Evolutionary conservation across 2,329 filamentous ascomycete species (phyloP).

Genomic region (Sporothrix luriei): DNA sequence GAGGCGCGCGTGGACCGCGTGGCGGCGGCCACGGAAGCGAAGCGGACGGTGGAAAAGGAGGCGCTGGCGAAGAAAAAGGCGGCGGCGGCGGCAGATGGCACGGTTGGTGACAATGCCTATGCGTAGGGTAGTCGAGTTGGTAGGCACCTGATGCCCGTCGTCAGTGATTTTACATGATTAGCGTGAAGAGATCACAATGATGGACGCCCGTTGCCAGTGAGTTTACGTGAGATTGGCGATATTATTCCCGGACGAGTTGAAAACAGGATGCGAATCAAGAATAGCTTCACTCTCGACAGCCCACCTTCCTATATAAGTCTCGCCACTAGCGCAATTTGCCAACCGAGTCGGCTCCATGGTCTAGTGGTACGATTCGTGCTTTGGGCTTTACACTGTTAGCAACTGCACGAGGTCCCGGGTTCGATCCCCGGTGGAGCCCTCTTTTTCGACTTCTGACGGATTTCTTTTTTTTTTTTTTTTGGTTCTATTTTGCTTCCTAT

Average conservation of each 20-base stretch:
- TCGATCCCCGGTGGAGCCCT: slow-evolving; percentile 38
- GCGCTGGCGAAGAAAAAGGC: background rate
- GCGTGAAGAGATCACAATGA: too few relatives aligned
- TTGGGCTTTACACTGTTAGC: slow-evolving; percentile 33
- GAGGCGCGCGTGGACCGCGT: slow-evolving; percentile 29
- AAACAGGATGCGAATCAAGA: too few relatives aligned
- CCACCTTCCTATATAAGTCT: background rate
- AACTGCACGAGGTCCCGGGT: slow-evolving; percentile 38
- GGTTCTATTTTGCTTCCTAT: background rate
- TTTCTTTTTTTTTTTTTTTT: background rate
- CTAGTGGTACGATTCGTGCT: slow-evolving; percentile 38
- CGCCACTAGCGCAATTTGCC: background rate
- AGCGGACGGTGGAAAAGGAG: slow-evolving; percentile 21
- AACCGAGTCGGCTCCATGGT: slow-evolving; percentile 33
- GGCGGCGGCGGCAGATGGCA: background rate
- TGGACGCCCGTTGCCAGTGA: too few relatives aligned
- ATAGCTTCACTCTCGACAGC: too few relatives aligned
- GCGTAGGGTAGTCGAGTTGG: background rate
- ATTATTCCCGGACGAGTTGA: too few relatives aligned
- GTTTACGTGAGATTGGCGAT: too few relatives aligned
- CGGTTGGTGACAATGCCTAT: background rate
- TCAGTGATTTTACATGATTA: too few relatives aligned
- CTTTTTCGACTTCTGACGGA: slow-evolving; percentile 31
- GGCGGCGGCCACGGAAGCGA: background rate
- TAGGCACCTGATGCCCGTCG: too few relatives aligned